A percentile compares a stretch with the other conserved stretches of the same genome.
Evolutionary conservation across 2,329 filamentous ascomycete species (phyloP).

Genomic region (Monilinia fructicola): DNA sequence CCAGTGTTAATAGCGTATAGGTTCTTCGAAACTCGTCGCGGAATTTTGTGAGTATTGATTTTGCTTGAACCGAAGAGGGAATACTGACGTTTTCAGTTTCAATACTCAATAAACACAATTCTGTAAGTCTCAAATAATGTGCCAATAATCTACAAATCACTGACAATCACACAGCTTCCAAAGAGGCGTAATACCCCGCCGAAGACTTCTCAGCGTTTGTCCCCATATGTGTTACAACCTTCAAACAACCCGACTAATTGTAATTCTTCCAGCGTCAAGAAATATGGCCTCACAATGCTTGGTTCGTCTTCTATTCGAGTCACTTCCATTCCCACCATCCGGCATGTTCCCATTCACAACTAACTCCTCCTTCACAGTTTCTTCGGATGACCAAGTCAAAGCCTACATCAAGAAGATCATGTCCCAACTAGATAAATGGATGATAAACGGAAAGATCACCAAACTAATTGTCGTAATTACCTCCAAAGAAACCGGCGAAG

Average conservation of each 20-base stretch:
- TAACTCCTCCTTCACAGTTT: conserved; percentile 55
- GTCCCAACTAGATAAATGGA: conserved; percentile 96
- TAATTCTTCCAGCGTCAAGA: conserved; percentile 69
- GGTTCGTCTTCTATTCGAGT: not conserved
- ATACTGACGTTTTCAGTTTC: conserved; percentile 59
- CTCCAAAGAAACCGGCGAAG: conserved; percentile 93
- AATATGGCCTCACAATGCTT: conserved; percentile 83
- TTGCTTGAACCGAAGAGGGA: not conserved
- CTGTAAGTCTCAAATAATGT: conserved; percentile 55
- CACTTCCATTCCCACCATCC: no score
- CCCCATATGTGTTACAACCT: conserved; percentile 3
- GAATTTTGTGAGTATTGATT: conserved; percentile 78
- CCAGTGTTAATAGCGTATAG: conserved; percentile 45
- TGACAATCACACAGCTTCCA: conserved; percentile 65
- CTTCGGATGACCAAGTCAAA: conserved; percentile 95
- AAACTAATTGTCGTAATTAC: conserved; percentile 97
- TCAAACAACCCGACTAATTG: conserved; percentile 24
- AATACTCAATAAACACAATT: conserved; percentile 98
- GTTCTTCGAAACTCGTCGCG: conserved; percentile 80
- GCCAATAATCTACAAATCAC: not conserved
- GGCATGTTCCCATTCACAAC: not conserved
- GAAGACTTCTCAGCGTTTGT: conserved; percentile 92
- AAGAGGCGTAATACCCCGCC: conserved; percentile 76
- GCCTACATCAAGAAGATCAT: conserved; percentile 99
- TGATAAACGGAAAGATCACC: conserved; percentile 93